Conservation (phyloP, 805 yeast genomes). For the Wickerhamomyces chambardii region DNA sequence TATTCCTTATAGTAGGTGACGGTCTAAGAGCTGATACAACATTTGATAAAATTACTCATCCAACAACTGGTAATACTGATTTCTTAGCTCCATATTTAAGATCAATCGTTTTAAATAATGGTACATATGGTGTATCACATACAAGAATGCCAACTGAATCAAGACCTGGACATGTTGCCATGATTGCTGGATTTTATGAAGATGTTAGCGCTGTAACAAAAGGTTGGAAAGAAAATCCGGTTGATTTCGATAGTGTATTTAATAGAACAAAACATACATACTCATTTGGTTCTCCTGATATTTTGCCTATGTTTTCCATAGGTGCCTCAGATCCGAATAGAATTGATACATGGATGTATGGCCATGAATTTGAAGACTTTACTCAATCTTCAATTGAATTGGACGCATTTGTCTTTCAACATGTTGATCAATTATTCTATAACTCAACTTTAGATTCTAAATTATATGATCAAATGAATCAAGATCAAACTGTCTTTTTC, state of each 20-base stretch:
- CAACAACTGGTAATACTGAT: constrained; percentile 51
- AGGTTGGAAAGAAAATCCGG: constrained; percentile 99
- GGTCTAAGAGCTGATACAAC: constrained; percentile 96
- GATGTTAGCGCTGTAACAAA: constrained; percentile 98
- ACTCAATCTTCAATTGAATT: constrained; percentile 82
- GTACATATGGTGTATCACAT: constrained; percentile 92
- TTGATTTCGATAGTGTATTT: constrained; percentile 96
- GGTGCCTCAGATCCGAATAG: constrained; percentile 71
- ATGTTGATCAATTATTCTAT: constrained; percentile 59
- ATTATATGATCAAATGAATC: constrained; percentile 53
- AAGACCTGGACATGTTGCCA: constrained; percentile 98
- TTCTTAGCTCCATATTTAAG: constrained; percentile 84
- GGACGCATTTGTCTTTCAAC: constrained; percentile 81
- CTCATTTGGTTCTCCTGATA: constrained; percentile 96
- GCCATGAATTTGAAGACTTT: constrained; percentile 94
- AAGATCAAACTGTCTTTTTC: constrained; percentile 80
- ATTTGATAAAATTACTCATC: constrained; percentile 68
- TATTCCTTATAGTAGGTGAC: constrained; percentile 90
- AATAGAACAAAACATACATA: constrained; percentile 90
- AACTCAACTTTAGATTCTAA: constrained; percentile 51
- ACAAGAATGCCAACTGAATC: constrained; percentile 99
- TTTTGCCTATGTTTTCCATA: constrained; percentile 90
- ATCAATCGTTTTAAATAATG: constrained; percentile 56
- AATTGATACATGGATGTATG: constrained; percentile 91
- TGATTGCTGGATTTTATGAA: constrained; percentile 98